Evolutionary conservation across 1,139 yeast genomes (phyloP).

Genomic region (Petasospora fabianii): DNA sequence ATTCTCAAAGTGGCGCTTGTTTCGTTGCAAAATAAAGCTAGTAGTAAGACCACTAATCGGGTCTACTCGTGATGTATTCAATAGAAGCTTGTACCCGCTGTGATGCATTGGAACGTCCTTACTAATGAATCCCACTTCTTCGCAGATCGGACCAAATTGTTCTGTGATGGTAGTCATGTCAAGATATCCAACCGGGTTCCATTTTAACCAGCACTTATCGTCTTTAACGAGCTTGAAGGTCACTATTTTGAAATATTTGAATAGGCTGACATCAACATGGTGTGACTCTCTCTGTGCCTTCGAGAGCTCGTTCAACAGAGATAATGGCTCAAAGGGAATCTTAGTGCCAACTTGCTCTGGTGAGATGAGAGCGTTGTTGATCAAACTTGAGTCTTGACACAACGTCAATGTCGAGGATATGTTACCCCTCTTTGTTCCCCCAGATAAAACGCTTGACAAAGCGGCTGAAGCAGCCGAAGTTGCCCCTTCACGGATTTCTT

Average conservation of each 20-base stretch:
- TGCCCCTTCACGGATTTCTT: too few species aligned
- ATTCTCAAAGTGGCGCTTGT: neutral
- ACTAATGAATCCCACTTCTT: constrained; percentile 17
- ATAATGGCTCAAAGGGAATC: neutral
- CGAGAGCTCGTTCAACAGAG: neutral
- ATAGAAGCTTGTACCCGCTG: constrained; percentile 8
- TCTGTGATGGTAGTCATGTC: constrained; percentile 9
- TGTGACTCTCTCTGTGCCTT: constrained; percentile 4
- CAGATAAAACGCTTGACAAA: too few species aligned
- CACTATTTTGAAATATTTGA: neutral
- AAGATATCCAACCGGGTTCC: constrained; percentile 22
- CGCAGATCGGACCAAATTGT: constrained; percentile 6
- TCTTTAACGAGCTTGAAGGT: constrained; percentile 1
- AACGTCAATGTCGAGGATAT: neutral
- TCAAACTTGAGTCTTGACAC: constrained; percentile 15
- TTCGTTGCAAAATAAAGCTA: constrained; percentile 18
- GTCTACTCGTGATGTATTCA: constrained; percentile 18
- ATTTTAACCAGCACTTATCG: constrained; percentile 6
- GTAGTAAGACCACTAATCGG: constrained; percentile 14
- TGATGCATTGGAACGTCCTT: constrained; percentile 2
- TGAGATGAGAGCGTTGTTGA: constrained; percentile 5
- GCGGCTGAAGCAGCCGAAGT: too few species aligned
- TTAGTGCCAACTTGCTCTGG: constrained; percentile 10
- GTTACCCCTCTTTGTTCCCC: too few species aligned
- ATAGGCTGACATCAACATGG: constrained; percentile 1